Base-by-base conservation (phyloP, 805 yeast species). In the Teunomyces lycoperdinae region DNA sequence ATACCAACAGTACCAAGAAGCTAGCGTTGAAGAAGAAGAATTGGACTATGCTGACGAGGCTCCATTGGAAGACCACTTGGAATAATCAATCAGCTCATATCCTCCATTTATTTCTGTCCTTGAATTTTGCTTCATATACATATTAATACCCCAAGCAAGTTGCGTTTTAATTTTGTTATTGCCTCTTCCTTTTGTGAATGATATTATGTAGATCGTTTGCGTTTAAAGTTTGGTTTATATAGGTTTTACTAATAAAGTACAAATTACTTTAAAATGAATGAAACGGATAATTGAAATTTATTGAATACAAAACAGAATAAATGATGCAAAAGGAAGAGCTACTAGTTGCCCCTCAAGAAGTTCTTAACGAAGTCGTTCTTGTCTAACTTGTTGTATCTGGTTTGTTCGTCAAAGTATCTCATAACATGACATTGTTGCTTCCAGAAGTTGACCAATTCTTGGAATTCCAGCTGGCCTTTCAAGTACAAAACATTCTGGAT, bases 401-500 rank as follows among this genome's bases (percentile, higher is more conserved):
- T 78, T 64, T 79, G 84, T 57, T 83, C 83, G 56, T 84, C 87
- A 58, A 88, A 88, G 73, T 84, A 88, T 69, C 85, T 81, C 83
- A 86, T 75, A 40, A 88, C 89, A 67, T 88, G 95, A 54, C 91
- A 80, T 63, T 81, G 83, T 74, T 89, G 96, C 67, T 88, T 89
- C 96, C 96, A 88, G 74, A 88, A 88, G 70, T 89, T 89, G 60
- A 84, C 78, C 61, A 87, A 77, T 63, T 88, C 96, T 71, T 88
- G 96, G 69, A 83, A 89, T 66, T 89, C 96, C 94, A 87, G 87
- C 61, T 87, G 90, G 5, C 92, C 96, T 72, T 87, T 86, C 71
- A 87, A 82, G 56, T 81, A 80, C 49, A 89, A 73, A 13, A 86
- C 77, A 67, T 88, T 89, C 53, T 78, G 75, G 41, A 85, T 79